Evolutionary conservation across 176 grass and related monocot genomes (phyloP).

Genomic region (Raddia distichophylla): DNA sequence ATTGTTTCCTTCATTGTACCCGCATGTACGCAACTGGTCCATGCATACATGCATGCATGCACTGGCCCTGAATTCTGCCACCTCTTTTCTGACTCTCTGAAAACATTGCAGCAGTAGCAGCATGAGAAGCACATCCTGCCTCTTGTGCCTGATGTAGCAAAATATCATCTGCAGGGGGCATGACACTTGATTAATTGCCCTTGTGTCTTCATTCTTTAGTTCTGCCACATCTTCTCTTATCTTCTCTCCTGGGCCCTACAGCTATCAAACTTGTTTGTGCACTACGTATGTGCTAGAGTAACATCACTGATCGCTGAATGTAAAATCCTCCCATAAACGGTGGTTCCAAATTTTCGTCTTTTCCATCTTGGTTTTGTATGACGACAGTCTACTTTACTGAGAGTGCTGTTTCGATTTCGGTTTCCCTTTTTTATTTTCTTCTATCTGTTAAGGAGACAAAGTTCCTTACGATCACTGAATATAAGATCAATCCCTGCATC

Average conservation of each 20-base stretch:
- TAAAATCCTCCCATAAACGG: not conserved
- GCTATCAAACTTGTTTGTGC: not conserved
- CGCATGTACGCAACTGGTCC: conserved; percentile 32
- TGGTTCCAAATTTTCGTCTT: not conserved
- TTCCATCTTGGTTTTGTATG: not conserved
- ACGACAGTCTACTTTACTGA: not conserved
- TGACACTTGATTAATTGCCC: conserved; percentile 42
- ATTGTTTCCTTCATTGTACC: conserved; percentile 16
- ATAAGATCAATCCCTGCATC: conserved; percentile 31
- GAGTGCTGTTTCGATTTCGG: not conserved
- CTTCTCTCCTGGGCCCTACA: not conserved
- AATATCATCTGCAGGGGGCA: conserved; percentile 26
- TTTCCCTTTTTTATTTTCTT: not conserved
- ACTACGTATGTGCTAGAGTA: not conserved
- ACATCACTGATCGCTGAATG: not conserved
- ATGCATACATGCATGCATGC: conserved; percentile 44
- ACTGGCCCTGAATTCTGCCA: conserved; percentile 26
- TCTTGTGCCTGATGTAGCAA: conserved; percentile 35
- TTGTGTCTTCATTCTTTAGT: conserved; percentile 26
- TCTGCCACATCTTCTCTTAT: conserved; percentile 20
- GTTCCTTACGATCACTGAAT: conserved; percentile 20
- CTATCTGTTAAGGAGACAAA: conserved; percentile 1
- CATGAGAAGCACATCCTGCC: conserved; percentile 23
- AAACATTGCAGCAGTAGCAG: conserved; percentile 16
- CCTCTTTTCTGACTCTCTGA: conserved; percentile 28